Conservation (phyloP, 352 stramenopile species). For the Phytophthora citrophthora region DNA sequence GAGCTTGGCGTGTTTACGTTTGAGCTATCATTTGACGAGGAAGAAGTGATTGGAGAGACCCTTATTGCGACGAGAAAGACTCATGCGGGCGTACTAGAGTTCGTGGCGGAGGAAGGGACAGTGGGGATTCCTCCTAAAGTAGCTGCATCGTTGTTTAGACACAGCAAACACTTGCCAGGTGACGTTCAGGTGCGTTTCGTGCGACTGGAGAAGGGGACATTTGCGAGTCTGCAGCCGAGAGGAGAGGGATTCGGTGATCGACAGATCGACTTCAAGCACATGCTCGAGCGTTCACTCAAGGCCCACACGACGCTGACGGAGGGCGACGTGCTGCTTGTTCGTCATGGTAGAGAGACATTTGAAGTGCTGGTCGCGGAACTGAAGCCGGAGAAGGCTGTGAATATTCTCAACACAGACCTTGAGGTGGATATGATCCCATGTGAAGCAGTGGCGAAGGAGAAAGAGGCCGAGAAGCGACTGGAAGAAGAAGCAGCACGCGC, state of each 20-base stretch:
- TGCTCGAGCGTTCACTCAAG: slow-evolving; percentile 79
- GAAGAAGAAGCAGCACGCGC: slow-evolving; percentile 46
- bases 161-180: slow-evolving; percentile 26
- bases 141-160: slow-evolving; percentile 66
- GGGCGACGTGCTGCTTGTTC: slow-evolving; percentile 79
- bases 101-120: slow-evolving; percentile 77
- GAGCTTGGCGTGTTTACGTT: slow-evolving; percentile 86
- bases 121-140: slow-evolving; percentile 83
- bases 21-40: slow-evolving; percentile 55
- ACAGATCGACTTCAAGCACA: slow-evolving; percentile 82
- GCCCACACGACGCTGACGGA: slow-evolving; percentile 78
- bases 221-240: slow-evolving; percentile 69
- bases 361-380: slow-evolving; percentile 70
- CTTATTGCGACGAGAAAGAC: slow-evolving; percentile 37
- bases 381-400: slow-evolving; percentile 61
- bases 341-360: slow-evolving; percentile 81
- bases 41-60: neutral
- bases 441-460: slow-evolving; percentile 52
- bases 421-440: slow-evolving; percentile 82
- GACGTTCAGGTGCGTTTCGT: slow-evolving; percentile 73
- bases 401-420: slow-evolving; percentile 84
- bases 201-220: slow-evolving; percentile 73
- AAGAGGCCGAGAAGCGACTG: slow-evolving; percentile 40
- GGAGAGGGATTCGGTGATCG: slow-evolving; percentile 74
- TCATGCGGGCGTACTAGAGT: slow-evolving; percentile 82